Evolutionary conservation across 2,329 filamentous ascomycete species (phyloP).

Genomic region (Fusarium papillatum): DNA sequence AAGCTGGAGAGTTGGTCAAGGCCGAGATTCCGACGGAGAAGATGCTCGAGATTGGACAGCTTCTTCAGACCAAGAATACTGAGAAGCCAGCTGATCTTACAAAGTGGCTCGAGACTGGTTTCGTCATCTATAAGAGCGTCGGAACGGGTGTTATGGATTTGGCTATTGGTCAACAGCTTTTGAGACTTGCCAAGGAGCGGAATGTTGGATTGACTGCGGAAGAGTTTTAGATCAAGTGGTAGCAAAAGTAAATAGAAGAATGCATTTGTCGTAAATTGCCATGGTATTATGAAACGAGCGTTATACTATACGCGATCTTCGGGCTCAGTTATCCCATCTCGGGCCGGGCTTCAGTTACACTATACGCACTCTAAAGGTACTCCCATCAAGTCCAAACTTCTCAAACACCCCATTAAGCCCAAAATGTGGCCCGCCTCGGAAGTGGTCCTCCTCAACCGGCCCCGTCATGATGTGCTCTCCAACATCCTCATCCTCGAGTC

Average conservation of each 20-base stretch:
- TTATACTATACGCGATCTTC: not conserved
- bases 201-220: slow-evolving; percentile 59
- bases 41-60: slow-evolving; percentile 63
- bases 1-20: slow-evolving; percentile 49
- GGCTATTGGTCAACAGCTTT: slow-evolving; percentile 70
- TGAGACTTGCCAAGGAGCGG: slow-evolving; percentile 67
- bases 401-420: accelerated
- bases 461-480: not conserved
- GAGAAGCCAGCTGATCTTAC: slow-evolving; percentile 49
- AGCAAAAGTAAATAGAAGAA: not conserved
- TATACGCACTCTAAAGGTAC: not conserved
- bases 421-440: accelerated
- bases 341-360: too few species aligned
- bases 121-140: slow-evolving; percentile 79
- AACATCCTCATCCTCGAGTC: not conserved
- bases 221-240: slow-evolving; percentile 27
- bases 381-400: not conserved
- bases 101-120: slow-evolving; percentile 73
- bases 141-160: slow-evolving; percentile 79
- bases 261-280: not conserved
- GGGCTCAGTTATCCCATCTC: too few species aligned
- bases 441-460: not conserved
- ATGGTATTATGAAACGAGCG: not conserved
- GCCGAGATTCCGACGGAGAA: slow-evolving; percentile 36
- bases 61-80: slow-evolving; percentile 53